phyloP scores from a whole-genome alignment of 2,329 filamentous ascomycete genomes.

The Exophiala phaeomuriformis region DNA sequence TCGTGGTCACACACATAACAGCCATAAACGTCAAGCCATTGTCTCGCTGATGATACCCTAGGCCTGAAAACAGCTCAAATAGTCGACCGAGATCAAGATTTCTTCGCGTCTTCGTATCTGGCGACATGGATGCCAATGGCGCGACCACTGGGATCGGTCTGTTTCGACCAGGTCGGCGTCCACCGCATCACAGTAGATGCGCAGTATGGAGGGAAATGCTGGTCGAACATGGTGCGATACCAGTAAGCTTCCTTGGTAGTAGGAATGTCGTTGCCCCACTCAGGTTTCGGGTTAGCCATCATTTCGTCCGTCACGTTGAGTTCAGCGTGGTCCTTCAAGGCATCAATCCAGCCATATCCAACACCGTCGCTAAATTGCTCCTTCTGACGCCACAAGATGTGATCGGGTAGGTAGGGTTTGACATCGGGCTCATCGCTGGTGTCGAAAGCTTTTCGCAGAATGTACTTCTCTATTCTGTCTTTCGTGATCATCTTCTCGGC shows the following conservation, averaged over 20 bases:
- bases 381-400: constrained; percentile 97
- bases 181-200: constrained; percentile 91
- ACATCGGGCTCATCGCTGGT: constrained; percentile 74
- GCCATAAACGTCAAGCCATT: background rate
- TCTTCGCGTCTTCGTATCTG: constrained; percentile 51
- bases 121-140: constrained; percentile 68
- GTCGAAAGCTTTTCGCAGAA: constrained; percentile 95
- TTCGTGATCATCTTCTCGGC: constrained; percentile 91
- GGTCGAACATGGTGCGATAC: constrained; percentile 98
- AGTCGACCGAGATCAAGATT: background rate
- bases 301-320: constrained; percentile 87
- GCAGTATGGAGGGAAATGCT: constrained; percentile 90
- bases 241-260: constrained; percentile 98
- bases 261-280: constrained; percentile 89
- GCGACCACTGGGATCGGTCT: constrained; percentile 88
- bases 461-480: constrained; percentile 92
- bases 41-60: background rate
- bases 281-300: constrained; percentile 95
- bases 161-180: constrained; percentile 95
- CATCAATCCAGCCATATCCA: constrained; percentile 98
- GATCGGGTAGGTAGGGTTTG: constrained; percentile 83
- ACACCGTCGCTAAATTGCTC: constrained; percentile 99
- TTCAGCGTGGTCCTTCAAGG: constrained; percentile 89
- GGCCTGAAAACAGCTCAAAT: background rate
- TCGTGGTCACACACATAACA: background rate